Evolutionary conservation across 2,329 filamentous ascomycete species (phyloP).

Genomic region (Fusarium pilosicola): DNA sequence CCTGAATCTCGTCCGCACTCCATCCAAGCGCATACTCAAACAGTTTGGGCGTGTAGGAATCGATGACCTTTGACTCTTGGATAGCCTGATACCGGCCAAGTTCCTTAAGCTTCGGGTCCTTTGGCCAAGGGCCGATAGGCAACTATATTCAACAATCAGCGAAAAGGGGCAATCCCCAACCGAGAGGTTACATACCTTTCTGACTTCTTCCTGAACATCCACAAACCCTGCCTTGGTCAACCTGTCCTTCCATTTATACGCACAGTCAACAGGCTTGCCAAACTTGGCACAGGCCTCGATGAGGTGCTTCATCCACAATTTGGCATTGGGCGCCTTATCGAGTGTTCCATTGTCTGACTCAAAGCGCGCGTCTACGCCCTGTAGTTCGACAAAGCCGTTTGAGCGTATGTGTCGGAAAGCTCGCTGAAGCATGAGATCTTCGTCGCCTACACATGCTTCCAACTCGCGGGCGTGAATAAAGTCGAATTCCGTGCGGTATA

Average conservation of each 20-base stretch:
- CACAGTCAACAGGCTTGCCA: conserved; percentile 13
- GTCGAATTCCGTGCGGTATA: conserved; percentile 8
- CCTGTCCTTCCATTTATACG: conserved; percentile 1
- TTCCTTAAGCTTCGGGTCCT: conserved; percentile 18
- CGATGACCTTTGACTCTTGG: conserved; percentile 21
- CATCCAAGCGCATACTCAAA: conserved; percentile 29
- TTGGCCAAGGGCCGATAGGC: conserved; percentile 21
- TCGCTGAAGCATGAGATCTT: not conserved
- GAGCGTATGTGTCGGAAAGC: not conserved
- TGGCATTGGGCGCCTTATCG: not conserved
- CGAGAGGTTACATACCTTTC: not conserved
- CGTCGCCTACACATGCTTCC: conserved; percentile 6
- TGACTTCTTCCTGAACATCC: conserved; percentile 2
- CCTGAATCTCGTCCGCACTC: conserved; percentile 16
- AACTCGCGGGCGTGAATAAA: conserved; percentile 24
- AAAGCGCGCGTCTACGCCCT: conserved; percentile 3
- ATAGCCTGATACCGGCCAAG: conserved; percentile 17
- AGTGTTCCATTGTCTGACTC: conserved; percentile 11
- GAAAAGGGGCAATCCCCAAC: accelerated
- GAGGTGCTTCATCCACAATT: conserved; percentile 1
- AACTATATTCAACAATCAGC: not conserved
- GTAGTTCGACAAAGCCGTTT: conserved; percentile 14
- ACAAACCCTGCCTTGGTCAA: conserved; percentile 9
- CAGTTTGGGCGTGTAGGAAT: conserved; percentile 29
- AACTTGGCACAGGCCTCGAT: conserved; percentile 18